phyloP scores from a whole-genome alignment of 495 filamentous ascomycete species.

The Penicillium argentinense region DNA sequence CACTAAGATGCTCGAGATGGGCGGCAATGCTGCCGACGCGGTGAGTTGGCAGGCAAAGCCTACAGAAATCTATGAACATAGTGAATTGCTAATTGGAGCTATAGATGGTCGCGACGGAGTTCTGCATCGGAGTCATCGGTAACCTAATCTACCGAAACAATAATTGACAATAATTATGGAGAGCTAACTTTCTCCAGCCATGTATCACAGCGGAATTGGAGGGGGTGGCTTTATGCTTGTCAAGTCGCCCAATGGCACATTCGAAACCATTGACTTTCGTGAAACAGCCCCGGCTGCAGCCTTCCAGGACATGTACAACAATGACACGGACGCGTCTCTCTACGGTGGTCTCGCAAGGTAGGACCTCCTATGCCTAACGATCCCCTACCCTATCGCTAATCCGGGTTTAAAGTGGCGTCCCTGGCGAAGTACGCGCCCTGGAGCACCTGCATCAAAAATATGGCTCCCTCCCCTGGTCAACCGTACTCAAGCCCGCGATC shows the following conservation, averaged over 20 bases:
- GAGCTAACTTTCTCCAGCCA: slow-evolving; percentile 42
- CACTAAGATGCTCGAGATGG: slow-evolving; percentile 63
- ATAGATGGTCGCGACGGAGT: slow-evolving; percentile 64
- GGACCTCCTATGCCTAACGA: background rate
- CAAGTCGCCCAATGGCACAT: slow-evolving; percentile 58
- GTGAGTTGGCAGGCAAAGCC: slow-evolving; percentile 25
- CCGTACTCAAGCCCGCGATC: slow-evolving; percentile 69
- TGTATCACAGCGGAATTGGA: slow-evolving; percentile 87
- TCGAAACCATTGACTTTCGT: slow-evolving; percentile 81
- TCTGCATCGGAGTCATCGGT: slow-evolving; percentile 76
- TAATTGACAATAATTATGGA: no score
- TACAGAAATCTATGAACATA: background rate
- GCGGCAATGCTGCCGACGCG: slow-evolving; percentile 77
- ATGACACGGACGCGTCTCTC: slow-evolving; percentile 47
- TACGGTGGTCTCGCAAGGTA: slow-evolving; percentile 67
- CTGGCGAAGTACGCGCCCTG: slow-evolving; percentile 78
- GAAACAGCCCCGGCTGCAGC: slow-evolving; percentile 81
- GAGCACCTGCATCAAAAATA: slow-evolving; percentile 74
- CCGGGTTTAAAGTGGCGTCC: slow-evolving; percentile 58
- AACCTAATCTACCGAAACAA: no score
- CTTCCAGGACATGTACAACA: slow-evolving; percentile 75
- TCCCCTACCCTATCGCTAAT: background rate
- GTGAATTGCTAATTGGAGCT: background rate
- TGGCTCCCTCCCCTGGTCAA: slow-evolving; percentile 68
- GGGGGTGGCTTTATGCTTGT: slow-evolving; percentile 90